phyloP scores from a whole-genome alignment of 768 basidiomycete species.

The Boletus sensibilis region DNA sequence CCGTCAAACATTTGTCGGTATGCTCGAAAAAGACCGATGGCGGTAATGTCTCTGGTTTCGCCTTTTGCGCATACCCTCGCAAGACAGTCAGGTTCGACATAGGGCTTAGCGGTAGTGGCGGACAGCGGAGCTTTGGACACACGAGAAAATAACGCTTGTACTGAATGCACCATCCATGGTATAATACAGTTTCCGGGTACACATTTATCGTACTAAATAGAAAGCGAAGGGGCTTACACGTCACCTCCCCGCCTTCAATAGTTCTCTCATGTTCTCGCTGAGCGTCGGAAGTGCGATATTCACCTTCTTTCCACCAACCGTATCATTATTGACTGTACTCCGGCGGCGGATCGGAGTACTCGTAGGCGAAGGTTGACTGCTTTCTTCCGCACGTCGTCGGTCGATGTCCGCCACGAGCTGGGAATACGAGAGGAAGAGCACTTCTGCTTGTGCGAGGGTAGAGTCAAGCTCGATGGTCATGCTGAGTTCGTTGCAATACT shows the following conservation, averaged over 20 bases:
- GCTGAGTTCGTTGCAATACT: slow-evolving; percentile 91
- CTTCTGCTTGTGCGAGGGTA: slow-evolving; percentile 95
- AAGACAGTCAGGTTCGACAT: slow-evolving; percentile 52
- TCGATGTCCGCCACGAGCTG: slow-evolving; percentile 89
- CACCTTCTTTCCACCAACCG: slow-evolving; percentile 17
- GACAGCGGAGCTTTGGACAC: not conserved
- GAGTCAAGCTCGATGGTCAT: slow-evolving; percentile 97
- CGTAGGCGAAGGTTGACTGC: slow-evolving; percentile 16
- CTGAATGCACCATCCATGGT: slow-evolving; percentile 2
- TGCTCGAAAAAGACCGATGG: slow-evolving; percentile 58
- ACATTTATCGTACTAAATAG: slow-evolving; percentile 2
- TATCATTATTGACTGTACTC: slow-evolving; percentile 10
- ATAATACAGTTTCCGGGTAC: slow-evolving; percentile 17
- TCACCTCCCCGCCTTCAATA: slow-evolving; percentile 50
- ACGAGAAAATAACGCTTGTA: not conserved
- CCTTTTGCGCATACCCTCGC: slow-evolving; percentile 55
- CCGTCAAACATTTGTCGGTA: slow-evolving; percentile 53
- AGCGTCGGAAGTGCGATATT: slow-evolving; percentile 46
- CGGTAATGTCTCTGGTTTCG: slow-evolving; percentile 53
- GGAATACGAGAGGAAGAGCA: slow-evolving; percentile 89
- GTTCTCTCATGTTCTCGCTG: slow-evolving; percentile 60
- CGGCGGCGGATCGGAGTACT: slow-evolving; percentile 36
- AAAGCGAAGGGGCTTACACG: not conserved
- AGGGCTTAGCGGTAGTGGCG: not conserved
- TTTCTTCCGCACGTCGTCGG: slow-evolving; percentile 65